A percentile compares a stretch with the other conserved stretches of the same genome.
Evolutionary conservation across 495 filamentous ascomycete species (phyloP).

Genomic region (Daldinia decipiens): DNA sequence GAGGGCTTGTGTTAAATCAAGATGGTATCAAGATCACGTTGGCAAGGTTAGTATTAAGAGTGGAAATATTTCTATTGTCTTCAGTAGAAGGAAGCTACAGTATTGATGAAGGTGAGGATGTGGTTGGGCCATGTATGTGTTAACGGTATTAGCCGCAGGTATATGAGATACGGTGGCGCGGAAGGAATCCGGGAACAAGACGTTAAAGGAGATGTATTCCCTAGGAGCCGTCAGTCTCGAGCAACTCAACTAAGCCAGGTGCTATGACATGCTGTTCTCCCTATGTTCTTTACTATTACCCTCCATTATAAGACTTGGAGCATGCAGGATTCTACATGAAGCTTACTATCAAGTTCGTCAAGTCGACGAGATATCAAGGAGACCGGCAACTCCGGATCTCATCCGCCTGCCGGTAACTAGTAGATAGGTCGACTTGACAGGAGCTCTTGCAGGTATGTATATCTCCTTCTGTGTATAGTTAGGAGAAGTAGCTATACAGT

Average conservation of each 20-base stretch:
- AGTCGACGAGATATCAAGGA: slow-evolving; percentile 1
- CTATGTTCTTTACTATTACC: slow-evolving; percentile 10
- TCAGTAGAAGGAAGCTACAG: not conserved
- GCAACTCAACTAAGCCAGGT: not conserved
- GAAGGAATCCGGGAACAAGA: not conserved
- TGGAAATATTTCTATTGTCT: not conserved
- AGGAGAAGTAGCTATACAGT: slow-evolving; percentile 1
- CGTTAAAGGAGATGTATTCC: not conserved
- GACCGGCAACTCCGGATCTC: not conserved
- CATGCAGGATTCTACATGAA: slow-evolving; percentile 22
- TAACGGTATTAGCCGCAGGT: not conserved
- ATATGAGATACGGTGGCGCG: not conserved
- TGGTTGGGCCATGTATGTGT: not conserved
- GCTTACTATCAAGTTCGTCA: slow-evolving; percentile 30
- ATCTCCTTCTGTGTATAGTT: slow-evolving; percentile 20
- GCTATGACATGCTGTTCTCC: slow-evolving; percentile 5
- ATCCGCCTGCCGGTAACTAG: not conserved
- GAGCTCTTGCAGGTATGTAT: not conserved
- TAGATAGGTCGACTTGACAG: not conserved
- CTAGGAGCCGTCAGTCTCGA: not conserved
- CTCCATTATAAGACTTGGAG: not conserved
- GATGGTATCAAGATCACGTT: not conserved
- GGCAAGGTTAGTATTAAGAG: not conserved
- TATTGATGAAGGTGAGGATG: not conserved
- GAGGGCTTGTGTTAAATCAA: not conserved